Evolutionary conservation across 1,139 yeast species (phyloP), one percentile per base, ranked within the genome.

Genomic region (Protomyces gravidus): DNA sequence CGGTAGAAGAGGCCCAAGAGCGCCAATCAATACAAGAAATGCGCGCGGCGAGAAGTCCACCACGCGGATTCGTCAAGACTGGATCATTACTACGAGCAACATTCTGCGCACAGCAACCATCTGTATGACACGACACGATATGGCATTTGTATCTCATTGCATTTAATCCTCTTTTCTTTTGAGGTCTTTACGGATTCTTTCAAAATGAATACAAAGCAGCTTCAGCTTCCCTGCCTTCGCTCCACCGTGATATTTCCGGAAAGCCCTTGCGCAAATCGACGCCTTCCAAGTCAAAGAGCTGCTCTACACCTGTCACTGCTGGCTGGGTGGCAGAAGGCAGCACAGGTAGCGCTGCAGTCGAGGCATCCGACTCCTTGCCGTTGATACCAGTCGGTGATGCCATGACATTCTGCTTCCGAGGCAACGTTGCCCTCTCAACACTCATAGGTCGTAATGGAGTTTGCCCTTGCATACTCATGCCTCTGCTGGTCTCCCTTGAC

Each of bases 1-100:
- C 80, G 61, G 94, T 92, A 30, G 94, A 89, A 67, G 76, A 89
- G 47, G 84, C 86, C 6, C 83, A 83, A 50, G 73, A 77, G 40
- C 73, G 71, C 26, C 72, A 80, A 67, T 71, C 81, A 1, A 78
- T 75, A 53, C 70, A 72, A n/a, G 76, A 85, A 67, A 76, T 83
- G 69, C 76, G 84, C 60, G 69, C 68, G n/a, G 76, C 76, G 48
- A 80, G 90, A 72, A 84, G 80, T 69, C 77, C 78, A 59, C 78
- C 79, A 53, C 82, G 88, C 11, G 95, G 95, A 0, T 85, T 80
- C 66, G 42, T 36, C 5, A n/a, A 17, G 42, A 36, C 42, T 15
- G 42, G 42, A 5, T 36, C 42, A 4, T 36, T 36, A 17, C 42
- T 36, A 30, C n/a, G 36, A 30, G 36, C 36, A 4, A n/a, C n/a